Evolutionary conservation across 2,329 filamentous ascomycete species (phyloP).

Genomic region (Pleomassaria siparia): DNA sequence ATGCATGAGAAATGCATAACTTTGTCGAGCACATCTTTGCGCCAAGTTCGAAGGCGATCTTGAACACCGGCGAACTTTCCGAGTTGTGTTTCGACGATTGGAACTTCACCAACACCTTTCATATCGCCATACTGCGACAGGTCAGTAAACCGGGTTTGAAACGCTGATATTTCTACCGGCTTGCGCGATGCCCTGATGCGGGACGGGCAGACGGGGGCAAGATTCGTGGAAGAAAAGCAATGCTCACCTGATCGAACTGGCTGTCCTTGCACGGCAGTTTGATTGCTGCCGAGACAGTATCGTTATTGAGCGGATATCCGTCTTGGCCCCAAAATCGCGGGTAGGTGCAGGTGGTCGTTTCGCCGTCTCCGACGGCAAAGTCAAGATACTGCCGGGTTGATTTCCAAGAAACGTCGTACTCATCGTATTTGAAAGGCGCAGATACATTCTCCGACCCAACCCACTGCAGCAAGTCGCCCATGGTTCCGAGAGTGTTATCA

Average conservation of each 20-base stretch:
- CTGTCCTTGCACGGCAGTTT: conserved; percentile 58
- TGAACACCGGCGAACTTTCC: conserved; percentile 68
- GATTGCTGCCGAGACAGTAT: conserved; percentile 39
- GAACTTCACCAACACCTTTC: conserved; percentile 61
- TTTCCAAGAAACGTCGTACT: conserved; percentile 63
- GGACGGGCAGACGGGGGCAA: no score
- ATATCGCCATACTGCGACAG: conserved; percentile 57
- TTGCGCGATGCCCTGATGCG: no score
- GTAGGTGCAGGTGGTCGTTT: conserved; percentile 53
- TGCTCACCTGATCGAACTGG: conserved; percentile 56
- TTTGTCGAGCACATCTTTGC: conserved; percentile 58
- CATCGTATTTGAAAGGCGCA: conserved; percentile 49
- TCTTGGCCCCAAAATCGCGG: conserved; percentile 64
- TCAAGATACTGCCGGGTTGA: conserved; percentile 58
- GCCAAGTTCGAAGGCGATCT: conserved; percentile 67
- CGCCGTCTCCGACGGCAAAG: conserved; percentile 57
- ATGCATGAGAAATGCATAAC: conserved; percentile 65
- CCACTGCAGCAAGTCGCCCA: conserved; percentile 66
- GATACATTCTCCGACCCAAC: conserved; percentile 61
- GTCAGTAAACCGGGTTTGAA: conserved; percentile 3
- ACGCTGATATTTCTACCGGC: no score
- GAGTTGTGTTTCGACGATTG: conserved; percentile 63
- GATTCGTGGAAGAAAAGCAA: no score
- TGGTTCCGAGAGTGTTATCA: conserved; percentile 66
- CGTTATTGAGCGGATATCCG: conserved; percentile 53